Base-by-base conservation (phyloP, 2,329 filamentous ascomycete genomes). In the Beauveria pseudobassiana region DNA sequence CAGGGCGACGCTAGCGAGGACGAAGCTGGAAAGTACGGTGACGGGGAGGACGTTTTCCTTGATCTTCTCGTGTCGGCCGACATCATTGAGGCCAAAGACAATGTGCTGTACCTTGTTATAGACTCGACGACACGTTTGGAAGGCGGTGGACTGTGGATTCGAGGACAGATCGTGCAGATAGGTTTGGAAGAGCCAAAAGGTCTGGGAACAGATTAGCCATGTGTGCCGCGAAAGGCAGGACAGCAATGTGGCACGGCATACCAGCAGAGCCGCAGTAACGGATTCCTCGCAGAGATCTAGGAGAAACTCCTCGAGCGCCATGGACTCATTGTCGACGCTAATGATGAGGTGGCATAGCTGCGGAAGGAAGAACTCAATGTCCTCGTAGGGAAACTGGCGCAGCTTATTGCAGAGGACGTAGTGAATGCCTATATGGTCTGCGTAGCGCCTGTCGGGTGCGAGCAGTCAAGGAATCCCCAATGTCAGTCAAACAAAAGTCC, bases 61-160 rank as follows among this genome's bases (percentile, higher is more conserved):
- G 72, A 95, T 92, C 76, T 87, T 88, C 68, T 91, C 88, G 66
- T 86, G 81, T 62, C 86, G 82, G 63, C 81, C 80, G 28, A 83
- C 81, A 69, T 93, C 90, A 40, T 87, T 82, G 26, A 89, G 80
- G 22, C 90, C 90, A 73, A 95, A 95, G 28, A 95, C 90, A 68
- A 95, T 91, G 74, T 91, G 87, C 75, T 95, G 90, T 45, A 95
- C 89, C 75, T 91, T 91, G 76, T 95, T 95, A 78, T 93, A 93
- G 67, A 95, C 86, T 69, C 91, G 81, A 63, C 89, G 85, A 71
- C 90, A 93, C 55, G 89, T 93, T 76, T 90, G 87, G 76, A 95
- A 95, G 55, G 88, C 82, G 68, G 87, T 84, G 64, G 88, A 87
- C 71, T 89, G 87, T 2, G 90, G 90, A 63, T 88, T 89, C 69